Evolutionary conservation across 768 basidiomycete genomes (phyloP), one percentile per base, ranked within the genome.

Genomic region (Royoungia palumana): DNA sequence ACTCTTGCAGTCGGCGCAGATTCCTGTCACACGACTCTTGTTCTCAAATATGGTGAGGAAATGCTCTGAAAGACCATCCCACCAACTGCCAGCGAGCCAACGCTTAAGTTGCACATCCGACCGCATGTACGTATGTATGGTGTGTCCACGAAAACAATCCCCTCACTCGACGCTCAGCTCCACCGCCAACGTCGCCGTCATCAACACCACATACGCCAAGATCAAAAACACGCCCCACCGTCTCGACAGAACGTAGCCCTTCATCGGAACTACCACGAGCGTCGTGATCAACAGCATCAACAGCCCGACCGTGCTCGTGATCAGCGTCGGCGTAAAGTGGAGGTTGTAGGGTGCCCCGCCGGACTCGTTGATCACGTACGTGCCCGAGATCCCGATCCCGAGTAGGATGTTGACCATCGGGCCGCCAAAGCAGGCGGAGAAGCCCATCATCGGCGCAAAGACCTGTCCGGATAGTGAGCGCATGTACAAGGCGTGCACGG

Each of bases 391-490:
- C 19, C 96, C 96, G 48, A 98, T 78, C 1, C 95, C 95, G 30
- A 92, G 80, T 6, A 93, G 78, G 52, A 93, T 90, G 68, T 93
- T 93, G 56, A 93, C 80, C 89, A 93, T 91, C 0, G 91, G 90
- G 1, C 90, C 87, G 41, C 93, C 93, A 57, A 94, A 94, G 66
- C 93, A 96, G 0, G 93, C 94, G 5, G 91, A 90, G 69, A 96
- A 94, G 20, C 88, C 93, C 94, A 94, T 96, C 60, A 92, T 82
- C 34, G 84, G 94, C 32, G 87, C 91, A 65, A 93, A 94, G 16
- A 81, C 82, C 83, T 88, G 49, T 14, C 27, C 6, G 39, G 21
- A 16, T 24, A 46, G 17, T 13, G 0, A 8, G 27, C 5, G 39
- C 1, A 11, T n/a, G 25, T 5, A 30, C 2, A 22, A 4, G 27